Evolutionary conservation across 805 yeast species (phyloP).

Genomic region (Hermanozyma aechmeae): DNA sequence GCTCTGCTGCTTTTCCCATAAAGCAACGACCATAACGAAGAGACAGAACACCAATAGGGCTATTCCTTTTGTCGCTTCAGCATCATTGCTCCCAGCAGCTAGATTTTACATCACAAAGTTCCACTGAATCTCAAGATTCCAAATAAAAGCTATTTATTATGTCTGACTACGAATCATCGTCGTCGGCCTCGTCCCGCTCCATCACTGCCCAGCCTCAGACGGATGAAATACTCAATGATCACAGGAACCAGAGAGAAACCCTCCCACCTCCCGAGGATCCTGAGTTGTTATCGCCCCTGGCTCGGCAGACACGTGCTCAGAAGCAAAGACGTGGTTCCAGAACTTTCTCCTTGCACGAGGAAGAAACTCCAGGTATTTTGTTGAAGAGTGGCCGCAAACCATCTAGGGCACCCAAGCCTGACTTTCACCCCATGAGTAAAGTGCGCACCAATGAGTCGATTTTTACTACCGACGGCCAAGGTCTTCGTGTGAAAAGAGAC

Average conservation of each 20-base stretch:
- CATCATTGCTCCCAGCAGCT: too few species aligned
- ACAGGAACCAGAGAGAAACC: slow-evolving; percentile 26
- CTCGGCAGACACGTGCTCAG: slow-evolving; percentile 2
- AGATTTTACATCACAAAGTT: too few species aligned
- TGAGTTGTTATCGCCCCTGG: too few species aligned
- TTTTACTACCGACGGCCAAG: too few species aligned
- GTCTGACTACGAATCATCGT: slow-evolving; percentile 30
- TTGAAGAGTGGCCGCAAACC: slow-evolving; percentile 6
- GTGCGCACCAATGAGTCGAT: slow-evolving; percentile 11
- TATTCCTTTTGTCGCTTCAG: too few species aligned
- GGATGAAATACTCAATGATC: slow-evolving; percentile 31
- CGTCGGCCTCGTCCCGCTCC: slow-evolving; percentile 8
- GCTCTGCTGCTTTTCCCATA: too few species aligned
- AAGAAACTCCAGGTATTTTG: slow-evolving; percentile 16
- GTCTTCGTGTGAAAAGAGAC: too few species aligned
- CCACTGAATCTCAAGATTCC: too few species aligned
- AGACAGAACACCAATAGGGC: too few species aligned
- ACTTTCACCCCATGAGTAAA: slow-evolving; percentile 20
- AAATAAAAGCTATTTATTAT: too few species aligned
- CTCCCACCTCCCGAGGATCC: slow-evolving; percentile 19
- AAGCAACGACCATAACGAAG: too few species aligned
- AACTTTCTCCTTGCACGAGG: slow-evolving; percentile 10
- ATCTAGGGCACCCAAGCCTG: slow-evolving; percentile 12
- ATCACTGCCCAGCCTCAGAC: too few species aligned
- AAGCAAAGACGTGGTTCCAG: slow-evolving; percentile 11